These are phyloP conservation scores for Lanmaoa pseudosensibilis DNA, from an alignment of 768 basidiomycete genomes.

Conservation along the genomic window DNA sequence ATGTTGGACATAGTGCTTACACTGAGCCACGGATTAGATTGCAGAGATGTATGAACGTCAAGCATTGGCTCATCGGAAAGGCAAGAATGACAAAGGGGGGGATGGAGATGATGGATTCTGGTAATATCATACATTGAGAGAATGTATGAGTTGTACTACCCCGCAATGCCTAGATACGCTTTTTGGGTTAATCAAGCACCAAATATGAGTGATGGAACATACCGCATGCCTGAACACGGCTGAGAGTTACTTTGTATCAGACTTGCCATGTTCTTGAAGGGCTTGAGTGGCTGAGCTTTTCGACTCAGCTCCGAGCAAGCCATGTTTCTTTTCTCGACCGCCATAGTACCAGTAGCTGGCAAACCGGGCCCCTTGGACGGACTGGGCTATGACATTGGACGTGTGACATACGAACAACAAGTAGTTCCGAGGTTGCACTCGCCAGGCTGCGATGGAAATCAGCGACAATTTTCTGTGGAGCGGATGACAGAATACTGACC, in stretches of 20 bases:
- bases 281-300: slow-evolving; percentile 51
- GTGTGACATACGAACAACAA: slow-evolving; percentile 91
- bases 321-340: slow-evolving; percentile 74
- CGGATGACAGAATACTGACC: slow-evolving; percentile 43
- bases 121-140: slow-evolving; percentile 40
- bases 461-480: background rate
- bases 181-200: background rate
- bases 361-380: slow-evolving; percentile 81
- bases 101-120: slow-evolving; percentile 77
- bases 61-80: slow-evolving; percentile 73
- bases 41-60: slow-evolving; percentile 95
- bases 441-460: slow-evolving; percentile 65
- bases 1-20: background rate
- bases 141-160: slow-evolving; percentile 16
- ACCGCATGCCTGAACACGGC: background rate
- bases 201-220: background rate
- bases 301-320: slow-evolving; percentile 33
- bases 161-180: slow-evolving; percentile 3
- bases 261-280: slow-evolving; percentile 41
- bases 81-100: slow-evolving; percentile 64
- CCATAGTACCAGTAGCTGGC: slow-evolving; percentile 89
- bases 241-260: slow-evolving; percentile 22
- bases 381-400: slow-evolving; percentile 87
- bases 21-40: slow-evolving; percentile 47
- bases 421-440: slow-evolving; percentile 94